phyloP scores from a whole-genome alignment of 2,329 filamentous ascomycete species.

The Apiospora hydei region DNA sequence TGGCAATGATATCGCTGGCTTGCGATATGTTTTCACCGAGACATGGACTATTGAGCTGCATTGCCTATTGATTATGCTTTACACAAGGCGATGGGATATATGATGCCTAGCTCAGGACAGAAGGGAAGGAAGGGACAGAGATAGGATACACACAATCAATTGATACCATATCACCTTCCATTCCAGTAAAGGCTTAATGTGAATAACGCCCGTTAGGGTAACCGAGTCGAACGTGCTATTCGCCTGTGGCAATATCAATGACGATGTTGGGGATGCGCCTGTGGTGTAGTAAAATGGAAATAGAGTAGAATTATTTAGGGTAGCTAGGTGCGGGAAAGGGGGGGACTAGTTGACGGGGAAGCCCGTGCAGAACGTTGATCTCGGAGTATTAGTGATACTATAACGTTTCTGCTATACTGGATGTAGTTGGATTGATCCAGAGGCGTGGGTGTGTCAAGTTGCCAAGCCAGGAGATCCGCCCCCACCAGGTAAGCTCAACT shows the following conservation, averaged over 20 bases:
- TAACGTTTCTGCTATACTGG: not conserved
- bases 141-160: not conserved
- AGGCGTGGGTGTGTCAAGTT: not conserved
- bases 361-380: not conserved
- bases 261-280: not conserved
- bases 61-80: not conserved
- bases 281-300: not conserved
- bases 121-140: not conserved
- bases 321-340: not conserved
- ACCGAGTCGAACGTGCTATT: not conserved
- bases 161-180: no score
- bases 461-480: not conserved
- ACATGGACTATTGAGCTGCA: not conserved
- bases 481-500: constrained; percentile 1
- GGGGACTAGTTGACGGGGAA: not conserved
- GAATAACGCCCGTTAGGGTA: not conserved
- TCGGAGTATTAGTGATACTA: not conserved
- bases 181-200: not conserved
- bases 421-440: not conserved
- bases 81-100: not conserved
- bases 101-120: not conserved
- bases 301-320: not conserved
- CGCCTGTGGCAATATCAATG: not conserved
- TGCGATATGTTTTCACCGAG: not conserved
- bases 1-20: not conserved